Evolutionary conservation across 306 rosid species (phyloP), one percentile per base, ranked within the genome.

Genomic region (Amphicarpaea edgeworthii): DNA sequence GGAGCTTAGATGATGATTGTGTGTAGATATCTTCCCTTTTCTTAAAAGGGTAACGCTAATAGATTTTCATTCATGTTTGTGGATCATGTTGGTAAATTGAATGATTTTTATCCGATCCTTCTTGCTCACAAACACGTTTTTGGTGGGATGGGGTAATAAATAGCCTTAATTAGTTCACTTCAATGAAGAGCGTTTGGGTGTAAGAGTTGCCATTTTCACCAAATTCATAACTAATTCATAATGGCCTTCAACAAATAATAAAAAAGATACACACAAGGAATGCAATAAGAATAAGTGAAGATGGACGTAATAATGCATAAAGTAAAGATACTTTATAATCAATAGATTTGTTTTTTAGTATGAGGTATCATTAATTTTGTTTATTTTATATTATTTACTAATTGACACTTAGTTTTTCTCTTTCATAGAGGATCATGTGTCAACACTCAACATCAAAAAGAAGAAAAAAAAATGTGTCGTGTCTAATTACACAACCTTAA

Each of bases 11-110:
- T 51, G 20, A 78, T 15, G 74, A 74, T 83, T 75, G 80, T 78
- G 69, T 83, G 90, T 88, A 88, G 61, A 84, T 84, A 87, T 69
- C 78, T 82, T 75, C 75, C 77, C 54, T 60, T 41, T 55, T 75
- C 60, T 67, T 71, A 54, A 51, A 73, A 73, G 83, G 79, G 87
- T 73, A 63, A 51, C 26, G 47, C 26, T 51, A 51, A 76, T 68
- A 84, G 81, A 63, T 77, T 79, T 86, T 54, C 76, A 49, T 80
- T 76, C 21, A 14, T 71, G 73, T 46, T 70, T 77, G 75, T 28
- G 83, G 50, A 50, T 73, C 30, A 30, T 81, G 54, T 77, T 65
- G 59, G 19, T 38, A 65, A 77, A 24, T 41, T 8, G 11, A 9
- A 45, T 57, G 41, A 69, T 58, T 50, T 59, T 47, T 58, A 21